These are phyloP conservation scores for Chalaropsis thielavioides DNA, from an alignment of 2,329 filamentous ascomycete genomes.

Conservation along the genomic window DNA sequence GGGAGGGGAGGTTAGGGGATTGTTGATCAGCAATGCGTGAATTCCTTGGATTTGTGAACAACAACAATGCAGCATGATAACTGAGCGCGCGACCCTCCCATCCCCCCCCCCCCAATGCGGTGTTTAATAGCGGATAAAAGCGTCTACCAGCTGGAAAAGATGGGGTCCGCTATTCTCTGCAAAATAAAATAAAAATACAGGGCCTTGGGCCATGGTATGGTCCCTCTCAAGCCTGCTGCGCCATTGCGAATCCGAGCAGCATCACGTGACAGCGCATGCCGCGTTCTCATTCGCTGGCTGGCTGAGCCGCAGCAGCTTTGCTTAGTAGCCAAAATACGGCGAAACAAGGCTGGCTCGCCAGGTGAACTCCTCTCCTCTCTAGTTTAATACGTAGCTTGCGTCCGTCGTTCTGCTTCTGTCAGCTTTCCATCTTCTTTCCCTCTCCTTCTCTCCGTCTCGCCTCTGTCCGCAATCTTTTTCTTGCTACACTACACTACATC, in stretches of 20 bases:
- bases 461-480: not conserved
- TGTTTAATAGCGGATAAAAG: not conserved
- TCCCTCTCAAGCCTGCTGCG: slow-evolving; percentile 7
- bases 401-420: not conserved
- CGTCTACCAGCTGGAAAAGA: not conserved
- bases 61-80: too few species aligned
- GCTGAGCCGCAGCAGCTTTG: not conserved
- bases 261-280: not conserved
- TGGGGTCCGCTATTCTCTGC: not conserved
- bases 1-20: too few species aligned
- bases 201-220: not conserved
- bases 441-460: not conserved
- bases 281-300: slow-evolving; percentile 3
- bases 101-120: not conserved
- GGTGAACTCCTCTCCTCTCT: not conserved
- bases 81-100: too few species aligned
- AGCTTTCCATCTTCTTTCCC: not conserved
- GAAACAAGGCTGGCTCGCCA: not conserved
- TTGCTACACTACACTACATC: not conserved
- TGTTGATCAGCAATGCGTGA: not conserved
- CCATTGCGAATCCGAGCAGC: slow-evolving; percentile 1
- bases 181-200: too few species aligned
- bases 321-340: not conserved
- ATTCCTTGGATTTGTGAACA: not conserved
- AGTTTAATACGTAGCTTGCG: not conserved